Evolutionary conservation across 2,329 filamentous ascomycete genomes (phyloP).

Genomic region (Cercospora citrullina): DNA sequence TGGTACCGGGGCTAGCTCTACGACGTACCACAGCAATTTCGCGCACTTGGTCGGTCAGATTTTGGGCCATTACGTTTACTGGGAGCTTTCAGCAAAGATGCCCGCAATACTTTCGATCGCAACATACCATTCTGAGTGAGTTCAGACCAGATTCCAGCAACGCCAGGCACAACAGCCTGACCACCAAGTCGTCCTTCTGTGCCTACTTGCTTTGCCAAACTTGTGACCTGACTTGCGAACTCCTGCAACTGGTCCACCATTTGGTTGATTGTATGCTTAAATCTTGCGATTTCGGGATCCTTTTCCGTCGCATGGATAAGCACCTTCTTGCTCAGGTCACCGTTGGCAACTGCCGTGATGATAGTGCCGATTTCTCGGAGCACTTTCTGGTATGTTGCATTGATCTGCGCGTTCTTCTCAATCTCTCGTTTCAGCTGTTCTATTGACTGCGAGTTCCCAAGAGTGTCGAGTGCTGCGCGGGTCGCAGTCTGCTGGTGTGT

Average conservation of each 20-base stretch:
- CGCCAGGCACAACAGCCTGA: slow-evolving; percentile 88
- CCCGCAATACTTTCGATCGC: not conserved
- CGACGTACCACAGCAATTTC: slow-evolving; percentile 73
- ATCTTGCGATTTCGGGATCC: slow-evolving; percentile 96
- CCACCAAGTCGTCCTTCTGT: slow-evolving; percentile 93
- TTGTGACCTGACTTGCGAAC: slow-evolving; percentile 94
- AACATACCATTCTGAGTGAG: slow-evolving; percentile 64
- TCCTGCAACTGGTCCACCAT: slow-evolving; percentile 99
- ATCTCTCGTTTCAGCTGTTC: slow-evolving; percentile 87
- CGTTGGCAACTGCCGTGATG: slow-evolving; percentile 90
- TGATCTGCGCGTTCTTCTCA: slow-evolving; percentile 96
- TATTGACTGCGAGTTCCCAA: slow-evolving; percentile 87
- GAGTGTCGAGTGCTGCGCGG: slow-evolving; percentile 72
- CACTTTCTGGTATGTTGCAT: slow-evolving; percentile 97
- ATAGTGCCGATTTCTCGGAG: slow-evolving; percentile 96
- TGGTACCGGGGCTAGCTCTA: not conserved
- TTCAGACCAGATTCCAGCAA: slow-evolving; percentile 97
- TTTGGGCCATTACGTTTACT: slow-evolving; percentile 99
- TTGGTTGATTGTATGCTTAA: slow-evolving; percentile 97
- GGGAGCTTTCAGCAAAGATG: slow-evolving; percentile 28
- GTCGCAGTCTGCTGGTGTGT: slow-evolving; percentile 82
- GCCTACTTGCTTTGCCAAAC: slow-evolving; percentile 90
- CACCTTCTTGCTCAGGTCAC: slow-evolving; percentile 95
- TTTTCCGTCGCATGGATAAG: slow-evolving; percentile 94
- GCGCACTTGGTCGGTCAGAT: slow-evolving; percentile 93